A percentile compares a stretch with the other conserved stretches of the same genome.
phyloP scores from a whole-genome alignment of 768 basidiomycete genomes.

The Trametes meyenii region DNA sequence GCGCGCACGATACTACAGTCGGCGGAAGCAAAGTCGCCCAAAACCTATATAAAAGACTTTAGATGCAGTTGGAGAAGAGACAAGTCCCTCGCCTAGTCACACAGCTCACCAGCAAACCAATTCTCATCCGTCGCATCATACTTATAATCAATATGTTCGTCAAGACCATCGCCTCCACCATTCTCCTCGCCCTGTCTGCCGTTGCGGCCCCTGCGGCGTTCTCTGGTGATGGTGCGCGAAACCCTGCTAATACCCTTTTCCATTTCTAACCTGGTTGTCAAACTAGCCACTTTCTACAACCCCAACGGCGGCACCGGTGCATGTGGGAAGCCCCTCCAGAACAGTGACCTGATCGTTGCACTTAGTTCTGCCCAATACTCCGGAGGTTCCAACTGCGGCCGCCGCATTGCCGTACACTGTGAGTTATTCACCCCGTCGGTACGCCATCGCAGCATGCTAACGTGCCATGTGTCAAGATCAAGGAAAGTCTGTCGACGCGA shows the following conservation, averaged over 20 bases:
- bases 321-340: neutral
- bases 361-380: constrained; percentile 1
- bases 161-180: too few species aligned
- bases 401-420: constrained; percentile 2
- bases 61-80: too few species aligned
- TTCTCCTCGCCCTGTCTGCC: too few species aligned
- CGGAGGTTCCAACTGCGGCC: constrained; percentile 1
- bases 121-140: too few species aligned
- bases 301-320: neutral
- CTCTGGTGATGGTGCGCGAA: neutral
- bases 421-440: neutral
- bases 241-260: neutral
- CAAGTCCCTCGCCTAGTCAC: too few species aligned
- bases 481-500: constrained; percentile 30
- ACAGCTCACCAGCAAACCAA: too few species aligned
- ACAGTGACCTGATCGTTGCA: constrained; percentile 3
- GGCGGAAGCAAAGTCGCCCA: too few species aligned
- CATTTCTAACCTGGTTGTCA: neutral
- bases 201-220: neutral
- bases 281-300: constrained; percentile 3
- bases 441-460: neutral
- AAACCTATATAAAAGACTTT: too few species aligned
- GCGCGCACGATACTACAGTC: too few species aligned
- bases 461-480: neutral
- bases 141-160: too few species aligned